Base-by-base conservation (phyloP, 1,284 basidiomycete genomes). In the Malassezia vespertilionis region DNA sequence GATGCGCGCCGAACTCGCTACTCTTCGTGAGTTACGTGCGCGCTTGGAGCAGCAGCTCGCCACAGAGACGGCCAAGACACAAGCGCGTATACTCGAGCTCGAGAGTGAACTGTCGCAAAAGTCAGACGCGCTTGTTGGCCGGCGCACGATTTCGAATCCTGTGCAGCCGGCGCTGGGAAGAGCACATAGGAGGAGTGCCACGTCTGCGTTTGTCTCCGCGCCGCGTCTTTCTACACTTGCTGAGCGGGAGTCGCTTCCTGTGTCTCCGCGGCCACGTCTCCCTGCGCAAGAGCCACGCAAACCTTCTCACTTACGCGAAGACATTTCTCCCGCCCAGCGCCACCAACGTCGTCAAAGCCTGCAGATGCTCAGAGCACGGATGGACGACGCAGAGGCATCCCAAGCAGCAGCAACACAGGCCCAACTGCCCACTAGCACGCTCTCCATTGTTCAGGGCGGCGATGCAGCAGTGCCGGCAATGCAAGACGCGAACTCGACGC, bases 331-430 rank as follows among this genome's bases (percentile, higher is more conserved):
- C 2, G 40, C 20, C 14, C 54, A 56, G 36, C 42, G 39, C 20
- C 54, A 56, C 33, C 50, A 43, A 1, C 41, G 54, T 14, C 28
- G 39, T 11, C 45, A 44, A 23, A 42, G 38, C 14, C 36, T 56
- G 35, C 45, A 47, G 27, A 53, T 56, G 54, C 40, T 56, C 10
- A 42, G 48, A n/a, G 54, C 54, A 6, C 50, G 54, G n/a, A 48
- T 56, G 30, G 33, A 32, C 15, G 28, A 27, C 14, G 27, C 30
- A 10, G 21, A 15, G n/a, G 24, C 15, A 18, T 10, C 26, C n/a
- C n/a, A n/a, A n/a, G n/a, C 21, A 22, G 17, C 18, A 9, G 15
- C 31, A 17, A 26, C 33, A 7, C 28, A 11, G 34, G 38, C 33
- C 9, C 27, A 23, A 18, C 40, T 37, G 11, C 42, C 50, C 17